A percentile compares a stretch with the other conserved stretches of the same genome.
Conservation (phyloP, 2,329 filamentous ascomycete species). For the Paracoccidioides brasiliensis region DNA sequence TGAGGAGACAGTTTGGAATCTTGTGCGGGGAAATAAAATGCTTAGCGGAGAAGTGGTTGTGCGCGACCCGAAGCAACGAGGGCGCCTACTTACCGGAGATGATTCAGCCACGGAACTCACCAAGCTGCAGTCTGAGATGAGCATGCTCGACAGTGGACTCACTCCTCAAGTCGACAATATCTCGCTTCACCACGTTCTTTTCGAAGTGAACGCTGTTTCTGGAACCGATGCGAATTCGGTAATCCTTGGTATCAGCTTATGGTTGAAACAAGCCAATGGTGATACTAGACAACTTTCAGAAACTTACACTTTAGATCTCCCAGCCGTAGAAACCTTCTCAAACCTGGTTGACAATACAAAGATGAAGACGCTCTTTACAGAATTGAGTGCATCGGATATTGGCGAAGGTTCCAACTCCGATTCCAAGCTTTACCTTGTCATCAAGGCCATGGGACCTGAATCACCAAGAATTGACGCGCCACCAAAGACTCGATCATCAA, state of each 20-base stretch:
- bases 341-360: conserved; percentile 52
- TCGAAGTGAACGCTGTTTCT: conserved; percentile 72
- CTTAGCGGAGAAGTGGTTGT: conserved; percentile 91
- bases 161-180: conserved; percentile 53
- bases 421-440: conserved; percentile 67
- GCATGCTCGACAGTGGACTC: conserved; percentile 73
- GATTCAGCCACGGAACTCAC: conserved; percentile 89
- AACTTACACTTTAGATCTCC: conserved; percentile 65
- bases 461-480: conserved; percentile 20
- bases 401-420: conserved; percentile 49
- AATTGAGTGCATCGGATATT: conserved; percentile 65
- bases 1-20: conserved; percentile 87
- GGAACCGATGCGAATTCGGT: conserved; percentile 64
- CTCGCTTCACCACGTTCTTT: conserved; percentile 63
- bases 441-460: conserved; percentile 58
- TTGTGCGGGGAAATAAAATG: conserved; percentile 88
- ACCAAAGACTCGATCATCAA: conserved; percentile 19
- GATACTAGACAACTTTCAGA: conserved; percentile 62
- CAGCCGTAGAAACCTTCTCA: conserved; percentile 57
- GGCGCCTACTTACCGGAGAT: conserved; percentile 76
- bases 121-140: conserved; percentile 89
- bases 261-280: conserved; percentile 53
- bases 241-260: conserved; percentile 65
- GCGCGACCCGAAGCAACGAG: conserved; percentile 68
- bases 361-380: conserved; percentile 75